Evolutionary conservation across 306 rosid species (phyloP), one percentile per base, ranked within the genome.

Genomic region (Vigna nakashimae): DNA sequence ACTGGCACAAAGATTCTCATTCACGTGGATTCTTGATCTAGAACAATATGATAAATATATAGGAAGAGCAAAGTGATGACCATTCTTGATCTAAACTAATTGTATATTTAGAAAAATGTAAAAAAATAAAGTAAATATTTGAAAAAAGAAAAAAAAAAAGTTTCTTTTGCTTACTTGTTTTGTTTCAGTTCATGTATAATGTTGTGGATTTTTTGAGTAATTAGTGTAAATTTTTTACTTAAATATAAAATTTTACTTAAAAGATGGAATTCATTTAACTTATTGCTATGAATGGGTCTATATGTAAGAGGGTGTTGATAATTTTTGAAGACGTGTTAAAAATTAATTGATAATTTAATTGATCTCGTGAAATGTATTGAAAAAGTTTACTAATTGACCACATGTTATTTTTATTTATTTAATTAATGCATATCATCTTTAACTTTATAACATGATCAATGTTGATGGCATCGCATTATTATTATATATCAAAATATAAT

Each of bases 11-110:
- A 40, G 74, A 77, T 73, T 66, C 74, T 73, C 52, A 12, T 57
- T 66, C 85, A 84, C 80, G 69, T 81, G 80, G 18, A 71, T 59
- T 73, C 71, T 16, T 48, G 7, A 56, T 56, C 56, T 28, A 60
- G 51, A 58, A 66, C 32, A 51, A 46, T 24, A 26, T 9, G 2
- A 76, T 13, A 34, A 58, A 46, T 28, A 45, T 12, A 45, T 45
- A 8, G 10, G 26, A 40, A 57, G 58, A 40, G 30, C 13, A 62
- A 60, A 34, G 53, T 22, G 46, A 24, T 18, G 26, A 30, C 9
- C 20, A 11, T 50, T 67, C 34, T 30, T 30, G 5, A 22, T 38
- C 65, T 52, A 57, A 32, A 45, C 34, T 38, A 65, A 10, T 9
- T 15, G 7, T 22, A 48, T 18, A 62, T 10, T 58, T 26, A 49